These are phyloP conservation scores for Penicillium turbatum DNA, from an alignment of 495 filamentous ascomycete genomes.

Conservation along the genomic window DNA sequence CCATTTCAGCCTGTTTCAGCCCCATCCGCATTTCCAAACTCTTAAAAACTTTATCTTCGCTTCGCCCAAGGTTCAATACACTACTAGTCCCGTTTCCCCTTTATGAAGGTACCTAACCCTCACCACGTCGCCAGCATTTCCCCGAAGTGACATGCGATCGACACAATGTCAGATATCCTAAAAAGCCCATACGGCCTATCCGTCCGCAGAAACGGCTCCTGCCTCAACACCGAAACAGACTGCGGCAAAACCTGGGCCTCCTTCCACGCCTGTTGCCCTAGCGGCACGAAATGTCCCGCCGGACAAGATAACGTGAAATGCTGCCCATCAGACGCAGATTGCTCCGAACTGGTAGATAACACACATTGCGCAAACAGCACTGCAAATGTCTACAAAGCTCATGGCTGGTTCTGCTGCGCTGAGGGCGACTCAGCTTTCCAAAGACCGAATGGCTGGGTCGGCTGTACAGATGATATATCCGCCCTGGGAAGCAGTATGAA, in stretches of 20 bases:
- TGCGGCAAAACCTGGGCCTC: constrained; percentile 2
- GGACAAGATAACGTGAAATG: constrained; percentile 5
- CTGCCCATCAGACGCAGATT: constrained; percentile 5
- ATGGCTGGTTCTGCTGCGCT: constrained; percentile 3
- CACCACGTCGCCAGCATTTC: background rate
- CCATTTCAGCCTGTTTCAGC: background rate
- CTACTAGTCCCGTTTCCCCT: too few relatives aligned
- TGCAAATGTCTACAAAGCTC: constrained; percentile 7
- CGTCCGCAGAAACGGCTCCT: constrained; percentile 5
- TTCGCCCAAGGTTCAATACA: too few relatives aligned
- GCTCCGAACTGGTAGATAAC: background rate
- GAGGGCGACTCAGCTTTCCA: background rate
- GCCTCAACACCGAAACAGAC: background rate
- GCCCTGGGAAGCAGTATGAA: background rate
- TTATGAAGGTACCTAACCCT: background rate
- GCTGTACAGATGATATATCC: constrained; percentile 1
- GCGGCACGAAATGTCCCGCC: background rate
- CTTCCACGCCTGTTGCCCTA: constrained; percentile 4
- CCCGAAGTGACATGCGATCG: background rate
- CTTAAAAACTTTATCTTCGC: too few relatives aligned
- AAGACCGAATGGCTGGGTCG: background rate
- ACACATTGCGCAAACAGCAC: constrained; percentile 5
- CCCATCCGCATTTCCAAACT: background rate
- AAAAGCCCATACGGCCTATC: constrained; percentile 5
- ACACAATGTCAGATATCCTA: constrained; percentile 3